Base-by-base conservation (phyloP, 2,329 filamentous ascomycete species). In the Mycosphaerella sp. region DNA sequence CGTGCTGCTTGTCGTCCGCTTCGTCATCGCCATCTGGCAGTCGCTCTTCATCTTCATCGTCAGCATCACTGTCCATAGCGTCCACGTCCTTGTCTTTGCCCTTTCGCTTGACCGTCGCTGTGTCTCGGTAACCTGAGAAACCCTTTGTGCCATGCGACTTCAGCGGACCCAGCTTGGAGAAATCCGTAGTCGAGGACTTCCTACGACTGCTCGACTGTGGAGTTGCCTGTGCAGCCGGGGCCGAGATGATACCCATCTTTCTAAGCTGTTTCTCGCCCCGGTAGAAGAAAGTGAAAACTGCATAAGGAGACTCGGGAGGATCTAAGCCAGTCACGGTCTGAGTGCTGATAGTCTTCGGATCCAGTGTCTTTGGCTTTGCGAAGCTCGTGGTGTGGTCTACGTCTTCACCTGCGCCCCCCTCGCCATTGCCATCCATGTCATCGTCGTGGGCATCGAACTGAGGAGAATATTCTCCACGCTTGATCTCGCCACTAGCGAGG, bases 321-420 rank as follows among this genome's bases (percentile, higher is more conserved):
- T 98, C 93, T 56, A 97, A 95, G 14, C 91, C 93, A 7, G 93
- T 97, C n/a, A 98, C 93, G 0, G 93, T 98, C 72, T 98, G 93
- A 2, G 93, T 98, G 66, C 90, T 97, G 66, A 98, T 98, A 2
- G 89, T 89, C 73, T 96, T 96, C 0, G 91, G 91, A 72, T 97
- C 94, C 47, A 96, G 77, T 1, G 89, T 86, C 77, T 96, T 97
- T 12, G 90, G 91, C 72, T 96, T 95, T 8, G 91, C 91, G 70
- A 97, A 97, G 67, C 90, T 95, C 6, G 93, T 97, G 1, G 93
- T 97, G 68, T 98, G 93, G 71, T 97, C 93, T 50, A 96, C 81
- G 64, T 95, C 89, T 62, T 90, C 87, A 54, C 86, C 81, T 54
- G 87, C 81, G 12, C 76, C 76, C 35, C 78, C 81, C 44, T 75